Base-by-base conservation (phyloP, 2,329 filamentous ascomycete genomes). In the Aspergillus sp. region DNA sequence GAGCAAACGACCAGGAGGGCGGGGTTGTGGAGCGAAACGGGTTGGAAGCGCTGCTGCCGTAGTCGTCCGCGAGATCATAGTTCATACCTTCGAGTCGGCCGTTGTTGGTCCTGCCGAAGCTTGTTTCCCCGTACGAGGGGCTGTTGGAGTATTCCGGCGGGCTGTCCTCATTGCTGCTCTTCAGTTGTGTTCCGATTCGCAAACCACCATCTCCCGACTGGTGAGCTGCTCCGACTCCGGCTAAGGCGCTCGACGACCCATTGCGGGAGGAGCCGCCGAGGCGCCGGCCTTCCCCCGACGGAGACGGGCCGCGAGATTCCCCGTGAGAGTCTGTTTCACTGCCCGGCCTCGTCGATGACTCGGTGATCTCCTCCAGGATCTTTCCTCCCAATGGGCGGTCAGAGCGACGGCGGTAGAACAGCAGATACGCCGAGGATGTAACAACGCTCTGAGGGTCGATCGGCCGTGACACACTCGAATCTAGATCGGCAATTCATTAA, bases 341-440 rank as follows among this genome's bases (percentile, higher is more conserved):
- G 61, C 80, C 80, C 54, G 78, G 74, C 56, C 83, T 79, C 62
- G 84, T 83, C 65, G 85, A 91, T 59, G 84, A 82, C 56, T 88
- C 85, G 57, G 91, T 82, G 54, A 97, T 87, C 66, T 89, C 82
- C 68, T 89, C 85, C 63, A 97, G 89, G 55, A 85, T 85, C 49
- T 89, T 84, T 28, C 93, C 93, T 60, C 95, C 95, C 67, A 99
- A 87, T 65, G 92, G 91, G 64, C 78, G 79, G 7, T 85, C 83
- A 5, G 92, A 92, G 66, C 92, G 90, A 60, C 95, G 91, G 46
- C 95, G 91, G 80, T 99, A 99, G 82, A 99, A 99, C 38, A 99
- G 84, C 11, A 99, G 85, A 77, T 99, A 99, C 0, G 95, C 95
- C 22, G 91, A 89, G 17, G 86, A 79, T 4, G 91, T 91, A 5